Percentiles rank a stretch among this genome's conserved stretches.
Conservation (phyloP, 176 grass and related monocot species). For the Lolium multiflorum region DNA sequence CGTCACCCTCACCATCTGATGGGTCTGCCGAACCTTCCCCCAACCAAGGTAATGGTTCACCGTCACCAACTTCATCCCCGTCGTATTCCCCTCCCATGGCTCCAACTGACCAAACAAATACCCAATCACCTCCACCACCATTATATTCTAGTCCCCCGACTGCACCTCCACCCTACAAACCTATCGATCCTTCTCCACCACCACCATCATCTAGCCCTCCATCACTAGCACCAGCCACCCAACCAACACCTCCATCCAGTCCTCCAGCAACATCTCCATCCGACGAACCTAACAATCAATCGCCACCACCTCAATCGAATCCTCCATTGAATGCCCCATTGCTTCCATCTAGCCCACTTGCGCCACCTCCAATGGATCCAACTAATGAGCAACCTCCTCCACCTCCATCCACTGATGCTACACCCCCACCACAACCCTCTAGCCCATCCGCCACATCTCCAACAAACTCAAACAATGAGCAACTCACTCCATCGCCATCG, state of each 20-base stretch:
- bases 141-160: not conserved
- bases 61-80: not conserved
- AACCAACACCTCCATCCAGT: not conserved
- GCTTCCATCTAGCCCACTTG: too few relatives aligned
- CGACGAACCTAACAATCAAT: too few relatives aligned
- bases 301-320: too few relatives aligned
- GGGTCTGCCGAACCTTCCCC: not conserved
- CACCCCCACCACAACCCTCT: too few relatives aligned
- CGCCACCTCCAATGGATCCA: too few relatives aligned
- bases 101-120: not conserved
- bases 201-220: not conserved
- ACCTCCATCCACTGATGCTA: too few relatives aligned
- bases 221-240: not conserved
- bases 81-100: not conserved
- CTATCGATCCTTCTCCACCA: not conserved
- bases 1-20: not conserved
- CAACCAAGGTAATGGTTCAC: conserved; percentile 17
- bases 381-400: too few relatives aligned
- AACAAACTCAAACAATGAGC: too few relatives aligned
- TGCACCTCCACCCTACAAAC: not conserved
- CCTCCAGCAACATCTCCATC: too few relatives aligned
- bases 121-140: not conserved
- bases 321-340: too few relatives aligned
- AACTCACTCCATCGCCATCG: too few relatives aligned
- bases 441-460: too few relatives aligned